Conservation (phyloP, 2,329 filamentous ascomycete genomes). For the Calonectria naviculata region DNA sequence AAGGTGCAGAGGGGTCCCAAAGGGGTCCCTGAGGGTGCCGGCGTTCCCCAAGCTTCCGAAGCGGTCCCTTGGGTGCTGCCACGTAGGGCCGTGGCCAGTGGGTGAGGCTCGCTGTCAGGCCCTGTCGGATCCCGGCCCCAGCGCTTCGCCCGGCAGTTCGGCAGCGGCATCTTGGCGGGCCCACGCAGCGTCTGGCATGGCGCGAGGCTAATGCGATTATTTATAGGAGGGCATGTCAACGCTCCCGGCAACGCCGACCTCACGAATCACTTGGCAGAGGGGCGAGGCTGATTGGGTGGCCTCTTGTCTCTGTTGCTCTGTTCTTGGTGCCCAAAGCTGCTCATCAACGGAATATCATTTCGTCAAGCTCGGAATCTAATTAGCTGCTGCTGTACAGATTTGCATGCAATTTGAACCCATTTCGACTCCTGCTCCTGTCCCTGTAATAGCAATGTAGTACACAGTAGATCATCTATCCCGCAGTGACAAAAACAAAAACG, state of each 20-base stretch:
- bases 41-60: background rate
- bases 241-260: background rate
- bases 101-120: no score
- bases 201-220: background rate
- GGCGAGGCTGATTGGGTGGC: background rate
- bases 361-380: background rate
- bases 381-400: background rate
- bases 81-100: background rate
- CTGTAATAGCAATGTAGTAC: no score
- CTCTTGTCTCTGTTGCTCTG: background rate
- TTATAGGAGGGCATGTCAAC: background rate
- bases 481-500: background rate
- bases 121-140: background rate
- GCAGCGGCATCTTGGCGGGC: background rate
- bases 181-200: background rate
- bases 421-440: no score
- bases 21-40: background rate
- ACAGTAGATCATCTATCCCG: background rate
- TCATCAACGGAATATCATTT: background rate
- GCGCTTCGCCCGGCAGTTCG: conserved; percentile 3
- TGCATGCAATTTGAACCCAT: no score
- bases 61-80: background rate
- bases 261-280: background rate
- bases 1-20: background rate
- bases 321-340: background rate